phyloP scores from a whole-genome alignment of 2,329 filamentous ascomycete species.

The Diaporthe sp. region DNA sequence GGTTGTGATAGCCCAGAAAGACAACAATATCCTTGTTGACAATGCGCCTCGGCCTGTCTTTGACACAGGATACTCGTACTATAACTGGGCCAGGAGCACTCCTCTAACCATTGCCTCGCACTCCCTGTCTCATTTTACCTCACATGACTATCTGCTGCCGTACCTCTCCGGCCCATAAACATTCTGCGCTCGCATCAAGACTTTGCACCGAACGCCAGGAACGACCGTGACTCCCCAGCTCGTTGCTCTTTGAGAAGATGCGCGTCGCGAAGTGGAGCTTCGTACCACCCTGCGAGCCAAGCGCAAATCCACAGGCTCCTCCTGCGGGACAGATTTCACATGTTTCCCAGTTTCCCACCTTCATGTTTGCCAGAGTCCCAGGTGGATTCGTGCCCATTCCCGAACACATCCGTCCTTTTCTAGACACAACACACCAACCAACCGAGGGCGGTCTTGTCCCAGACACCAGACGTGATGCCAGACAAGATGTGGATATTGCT shows the following conservation, averaged over 20 bases:
- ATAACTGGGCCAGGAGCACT: not conserved
- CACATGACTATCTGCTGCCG: not conserved
- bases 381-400: not conserved
- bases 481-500: not conserved
- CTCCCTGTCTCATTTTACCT: not conserved
- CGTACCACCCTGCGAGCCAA: too few species aligned
- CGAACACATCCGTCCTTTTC: not conserved
- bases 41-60: not conserved
- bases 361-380: not conserved
- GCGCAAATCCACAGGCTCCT: not conserved
- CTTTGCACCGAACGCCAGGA: not conserved
- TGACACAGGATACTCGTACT: not conserved
- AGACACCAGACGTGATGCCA: not conserved
- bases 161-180: not conserved
- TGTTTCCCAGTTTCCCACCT: too few species aligned
- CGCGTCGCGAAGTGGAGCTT: too few species aligned
- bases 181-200: not conserved
- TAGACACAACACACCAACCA: slow-evolving; percentile 2
- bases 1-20: not conserved
- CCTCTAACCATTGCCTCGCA: not conserved
- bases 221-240: not conserved
- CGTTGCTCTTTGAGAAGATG: not conserved
- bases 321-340: too few species aligned
- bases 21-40: not conserved
- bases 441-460: not conserved